Conservation (phyloP, 305 asterid genomes). For the Fraxinus angustifolia region DNA sequence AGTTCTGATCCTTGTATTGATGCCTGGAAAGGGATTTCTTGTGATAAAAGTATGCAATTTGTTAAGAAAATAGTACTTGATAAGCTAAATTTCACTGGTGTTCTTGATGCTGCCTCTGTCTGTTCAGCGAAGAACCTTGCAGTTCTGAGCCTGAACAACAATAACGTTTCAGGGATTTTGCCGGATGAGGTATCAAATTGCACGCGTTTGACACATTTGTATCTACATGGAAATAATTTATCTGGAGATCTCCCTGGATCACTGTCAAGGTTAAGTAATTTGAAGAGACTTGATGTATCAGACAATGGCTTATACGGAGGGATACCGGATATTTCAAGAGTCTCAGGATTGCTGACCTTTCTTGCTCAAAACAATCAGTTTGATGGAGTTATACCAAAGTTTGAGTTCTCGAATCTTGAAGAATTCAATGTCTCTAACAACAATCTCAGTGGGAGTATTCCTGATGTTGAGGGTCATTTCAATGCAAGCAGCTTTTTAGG, state of each 20-base stretch:
- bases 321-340: conserved; percentile 45
- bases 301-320: conserved; percentile 48
- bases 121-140: conserved; percentile 36
- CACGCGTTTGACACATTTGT: conserved; percentile 46
- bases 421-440: conserved; percentile 62
- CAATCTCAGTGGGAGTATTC: conserved; percentile 47
- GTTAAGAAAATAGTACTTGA: conserved; percentile 51
- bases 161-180: conserved; percentile 39
- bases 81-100: conserved; percentile 43
- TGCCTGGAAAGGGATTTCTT: conserved; percentile 42
- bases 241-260: conserved; percentile 50
- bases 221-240: conserved; percentile 39
- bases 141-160: conserved; percentile 56
- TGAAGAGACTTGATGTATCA: conserved; percentile 48
- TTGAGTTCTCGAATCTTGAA: conserved; percentile 48
- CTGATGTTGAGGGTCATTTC: conserved; percentile 41
- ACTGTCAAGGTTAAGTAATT: conserved; percentile 35
- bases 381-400: conserved; percentile 42
- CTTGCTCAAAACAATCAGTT: conserved; percentile 48
- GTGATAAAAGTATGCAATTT: conserved; percentile 23
- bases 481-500: conserved; percentile 38
- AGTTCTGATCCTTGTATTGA: conserved; percentile 53
- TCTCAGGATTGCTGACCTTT: conserved; percentile 57
- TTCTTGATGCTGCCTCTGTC: conserved; percentile 42
- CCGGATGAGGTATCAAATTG: conserved; percentile 52